These are phyloP conservation scores for Mycena alexandri DNA, from an alignment of 768 basidiomycete species.

Conservation along the genomic window DNA sequence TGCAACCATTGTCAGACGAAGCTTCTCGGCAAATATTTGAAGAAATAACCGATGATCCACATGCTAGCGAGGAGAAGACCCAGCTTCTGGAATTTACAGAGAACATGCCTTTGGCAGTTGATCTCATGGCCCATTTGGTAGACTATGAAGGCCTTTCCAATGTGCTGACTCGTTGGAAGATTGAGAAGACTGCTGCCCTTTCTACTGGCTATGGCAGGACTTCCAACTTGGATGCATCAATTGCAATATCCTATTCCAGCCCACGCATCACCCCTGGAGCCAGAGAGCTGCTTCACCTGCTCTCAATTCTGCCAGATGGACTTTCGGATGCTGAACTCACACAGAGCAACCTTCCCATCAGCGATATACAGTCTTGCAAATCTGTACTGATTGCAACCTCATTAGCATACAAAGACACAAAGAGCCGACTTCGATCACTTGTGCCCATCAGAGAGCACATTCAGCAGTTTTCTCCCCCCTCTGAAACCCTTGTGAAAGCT, in stretches of 20 bases:
- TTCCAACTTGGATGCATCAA: background rate
- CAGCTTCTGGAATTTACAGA: no score
- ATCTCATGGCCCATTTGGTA: no score
- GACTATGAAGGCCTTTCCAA: no score
- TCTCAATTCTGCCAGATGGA: conserved; percentile 5
- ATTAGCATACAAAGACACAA: background rate
- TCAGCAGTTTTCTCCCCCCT: background rate
- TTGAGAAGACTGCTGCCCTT: no score
- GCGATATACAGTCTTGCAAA: background rate
- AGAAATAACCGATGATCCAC: no score
- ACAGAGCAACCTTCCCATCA: background rate
- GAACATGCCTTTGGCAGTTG: no score
- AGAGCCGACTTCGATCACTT: background rate
- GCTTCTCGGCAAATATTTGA: no score
- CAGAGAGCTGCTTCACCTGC: background rate
- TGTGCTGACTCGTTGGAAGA: no score
- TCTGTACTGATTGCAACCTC: background rate
- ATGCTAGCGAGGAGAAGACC: no score
- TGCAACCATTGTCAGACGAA: no score
- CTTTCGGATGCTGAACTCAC: conserved; percentile 1
- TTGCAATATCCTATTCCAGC: background rate
- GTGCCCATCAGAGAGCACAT: conserved; percentile 5
- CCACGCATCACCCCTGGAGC: background rate
- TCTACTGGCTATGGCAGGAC: no score
- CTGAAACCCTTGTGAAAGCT: background rate